A percentile compares a stretch with the other conserved stretches of the same genome.
These are phyloP conservation scores for Trichoderma breve DNA, from an alignment of 2,329 filamentous ascomycete genomes.

Conservation along the genomic window DNA sequence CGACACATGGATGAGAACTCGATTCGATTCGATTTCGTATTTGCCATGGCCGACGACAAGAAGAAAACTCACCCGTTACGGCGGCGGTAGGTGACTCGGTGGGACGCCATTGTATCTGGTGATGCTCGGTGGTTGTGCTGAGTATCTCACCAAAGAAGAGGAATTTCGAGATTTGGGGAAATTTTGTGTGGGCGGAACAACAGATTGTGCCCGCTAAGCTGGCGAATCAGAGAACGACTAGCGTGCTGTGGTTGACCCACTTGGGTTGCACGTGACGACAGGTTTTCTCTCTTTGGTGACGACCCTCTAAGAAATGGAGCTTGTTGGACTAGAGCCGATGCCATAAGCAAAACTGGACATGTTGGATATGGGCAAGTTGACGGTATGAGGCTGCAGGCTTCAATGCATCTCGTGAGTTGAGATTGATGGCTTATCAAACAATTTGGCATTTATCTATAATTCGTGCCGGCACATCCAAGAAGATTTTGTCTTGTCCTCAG, in stretches of 20 bases:
- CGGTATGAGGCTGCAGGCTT: not conserved
- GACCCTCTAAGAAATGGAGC: not conserved
- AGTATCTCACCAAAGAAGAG: conserved; percentile 37
- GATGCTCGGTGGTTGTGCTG: conserved; percentile 38
- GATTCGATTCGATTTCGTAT: not conserved
- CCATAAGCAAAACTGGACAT: not conserved
- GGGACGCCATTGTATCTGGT: conserved; percentile 57
- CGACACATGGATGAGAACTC: not conserved
- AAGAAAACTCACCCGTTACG: conserved; percentile 71
- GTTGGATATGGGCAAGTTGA: not conserved
- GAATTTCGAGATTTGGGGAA: conserved; percentile 44
- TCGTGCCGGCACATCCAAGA: not conserved
- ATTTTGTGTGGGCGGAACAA: conserved; percentile 43
- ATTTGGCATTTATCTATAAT: not conserved
- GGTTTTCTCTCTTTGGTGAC: not conserved
- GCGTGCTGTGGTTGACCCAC: conserved; percentile 12
- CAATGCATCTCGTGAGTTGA: not conserved
- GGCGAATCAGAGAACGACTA: conserved; percentile 35
- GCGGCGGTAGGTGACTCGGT: conserved; percentile 68
- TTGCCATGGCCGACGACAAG: conserved; percentile 21
- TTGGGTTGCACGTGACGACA: conserved; percentile 1
- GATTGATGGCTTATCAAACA: not conserved
- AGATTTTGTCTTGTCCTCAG: not conserved
- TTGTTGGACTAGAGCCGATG: not conserved
- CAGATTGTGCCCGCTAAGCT: conserved; percentile 38